Base-by-base conservation (phyloP, 495 filamentous ascomycete genomes). In the Collariella sp. region DNA sequence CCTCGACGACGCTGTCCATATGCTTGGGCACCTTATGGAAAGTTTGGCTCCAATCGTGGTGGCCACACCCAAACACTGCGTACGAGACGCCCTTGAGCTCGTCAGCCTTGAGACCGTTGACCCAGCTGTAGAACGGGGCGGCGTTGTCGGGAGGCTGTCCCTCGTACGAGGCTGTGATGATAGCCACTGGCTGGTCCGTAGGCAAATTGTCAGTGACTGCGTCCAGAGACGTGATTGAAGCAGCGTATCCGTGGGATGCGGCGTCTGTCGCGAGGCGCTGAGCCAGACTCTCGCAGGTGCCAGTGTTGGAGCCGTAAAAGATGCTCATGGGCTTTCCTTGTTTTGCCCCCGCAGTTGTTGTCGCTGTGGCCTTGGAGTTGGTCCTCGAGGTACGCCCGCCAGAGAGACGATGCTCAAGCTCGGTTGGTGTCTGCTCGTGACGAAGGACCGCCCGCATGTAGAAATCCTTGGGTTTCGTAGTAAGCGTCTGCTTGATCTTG, bases 81-180 rank as follows among this genome's bases (percentile, higher is more conserved):
- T 81, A 91, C 10, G 77, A 70, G 1, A 82, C 75, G 16, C 74
- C 76, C 33, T 77, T 64, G 2, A 85, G 65, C 13, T 70, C 68
- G 23, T 71, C 64, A 0, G 63, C 79, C 57, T 83, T 73, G 12
- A 83, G 63, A 15, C 58, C 68, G 45, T 76, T 70, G 5, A 88
- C 47, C 86, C 85, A 91, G 34, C 76, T 69, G 38, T 83, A 75
- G 59, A 89, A 91, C 46, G 81, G 77, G 1, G 73, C 74, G 0
- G 86, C 87, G 47, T 91, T 89, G 52, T 89, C 84, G 0, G 86
- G 80, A 0, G 87, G 85, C 51, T 86, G 72, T 5, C 87, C 87
- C 57, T 91, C 87, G 50, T 88, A 91, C 5, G 82, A 84, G 0
- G 85, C 78, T 3, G 83, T 81, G 56, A 89, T 76, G 48, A 89